These are phyloP conservation scores for Quercus gilva DNA, from an alignment of 306 rosid genomes.

Conservation along the genomic window DNA sequence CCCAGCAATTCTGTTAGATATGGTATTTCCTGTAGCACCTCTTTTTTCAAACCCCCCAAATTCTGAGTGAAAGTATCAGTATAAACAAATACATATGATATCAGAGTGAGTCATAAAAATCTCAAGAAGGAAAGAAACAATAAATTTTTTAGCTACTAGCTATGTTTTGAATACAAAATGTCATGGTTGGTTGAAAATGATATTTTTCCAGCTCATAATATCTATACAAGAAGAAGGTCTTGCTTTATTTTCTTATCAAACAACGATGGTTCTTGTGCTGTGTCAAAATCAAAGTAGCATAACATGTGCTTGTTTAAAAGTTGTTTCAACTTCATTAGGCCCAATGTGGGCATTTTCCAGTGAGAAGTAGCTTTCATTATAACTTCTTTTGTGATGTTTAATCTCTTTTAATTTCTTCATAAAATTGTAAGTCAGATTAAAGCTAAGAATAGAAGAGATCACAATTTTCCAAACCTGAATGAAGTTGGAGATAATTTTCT, in stretches of 20 bases:
- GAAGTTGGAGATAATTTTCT: slow-evolving; percentile 58
- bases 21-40: slow-evolving; percentile 59
- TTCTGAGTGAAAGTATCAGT: slow-evolving; percentile 43
- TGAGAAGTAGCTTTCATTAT: not conserved
- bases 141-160: not conserved
- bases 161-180: not conserved
- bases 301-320: not conserved
- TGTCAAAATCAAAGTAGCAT: slow-evolving; percentile 9
- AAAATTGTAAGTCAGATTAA: not conserved
- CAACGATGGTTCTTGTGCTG: not conserved
- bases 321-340: not conserved
- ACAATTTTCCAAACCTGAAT: slow-evolving; percentile 47
- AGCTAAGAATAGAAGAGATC: not conserved
- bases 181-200: slow-evolving; percentile 5
- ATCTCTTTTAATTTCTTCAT: not conserved
- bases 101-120: slow-evolving; percentile 12
- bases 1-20: slow-evolving; percentile 51
- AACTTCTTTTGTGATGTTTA: not conserved
- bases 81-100: slow-evolving; percentile 25
- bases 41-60: slow-evolving; percentile 49
- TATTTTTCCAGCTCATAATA: slow-evolving; percentile 7
- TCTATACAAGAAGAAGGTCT: not conserved
- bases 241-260: not conserved
- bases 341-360: not conserved
- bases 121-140: slow-evolving; percentile 10